Evolutionary conservation across 352 stramenopile genomes (phyloP).

Genomic region (Phytophthora pluvialis): DNA sequence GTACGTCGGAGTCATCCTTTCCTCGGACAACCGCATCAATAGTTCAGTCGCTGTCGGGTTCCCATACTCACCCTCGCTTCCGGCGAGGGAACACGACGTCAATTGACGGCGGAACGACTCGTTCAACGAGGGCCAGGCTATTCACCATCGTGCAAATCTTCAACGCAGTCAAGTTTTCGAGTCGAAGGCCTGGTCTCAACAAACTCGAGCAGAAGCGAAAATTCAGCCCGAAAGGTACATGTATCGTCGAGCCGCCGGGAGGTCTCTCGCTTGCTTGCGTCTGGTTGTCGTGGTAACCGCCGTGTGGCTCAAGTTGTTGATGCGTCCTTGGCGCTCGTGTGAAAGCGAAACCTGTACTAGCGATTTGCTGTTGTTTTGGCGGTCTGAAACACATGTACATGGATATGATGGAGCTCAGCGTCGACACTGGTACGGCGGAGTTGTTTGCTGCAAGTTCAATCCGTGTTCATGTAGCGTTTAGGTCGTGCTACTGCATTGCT

Average conservation of each 20-base stretch:
- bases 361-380: too few relatives aligned
- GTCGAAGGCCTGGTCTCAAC: slow-evolving; percentile 17
- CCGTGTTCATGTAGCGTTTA: background rate
- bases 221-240: background rate
- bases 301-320: background rate
- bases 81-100: background rate
- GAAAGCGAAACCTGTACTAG: background rate
- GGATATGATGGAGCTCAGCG: too few relatives aligned
- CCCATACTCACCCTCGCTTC: too few relatives aligned
- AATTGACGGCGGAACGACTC: slow-evolving; percentile 7
- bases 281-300: background rate
- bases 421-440: too few relatives aligned
- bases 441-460: too few relatives aligned
- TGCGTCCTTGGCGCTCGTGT: background rate
- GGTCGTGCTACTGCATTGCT: background rate
- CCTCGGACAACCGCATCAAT: background rate
- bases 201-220: background rate
- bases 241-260: background rate
- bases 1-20: background rate
- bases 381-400: too few relatives aligned
- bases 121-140: slow-evolving; percentile 1
- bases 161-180: slow-evolving; percentile 16
- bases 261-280: slow-evolving; percentile 6
- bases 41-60: background rate
- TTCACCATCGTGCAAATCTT: slow-evolving; percentile 34